Conservation (phyloP, 2,329 filamentous ascomycete species). For the Claviceps sp. region DNA sequence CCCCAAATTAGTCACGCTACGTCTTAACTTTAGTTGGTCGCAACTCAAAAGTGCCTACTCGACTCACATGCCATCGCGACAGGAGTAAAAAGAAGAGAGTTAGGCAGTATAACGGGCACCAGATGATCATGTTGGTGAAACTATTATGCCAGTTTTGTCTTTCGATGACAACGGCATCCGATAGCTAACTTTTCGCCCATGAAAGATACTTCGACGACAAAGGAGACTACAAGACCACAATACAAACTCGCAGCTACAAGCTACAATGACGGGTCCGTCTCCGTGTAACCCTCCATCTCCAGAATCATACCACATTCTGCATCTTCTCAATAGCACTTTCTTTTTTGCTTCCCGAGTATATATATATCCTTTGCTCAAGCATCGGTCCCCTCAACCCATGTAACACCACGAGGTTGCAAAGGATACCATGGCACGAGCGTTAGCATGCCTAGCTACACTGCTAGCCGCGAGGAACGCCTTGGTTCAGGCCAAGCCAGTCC, state of each 20-base stretch:
- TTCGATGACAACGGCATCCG: too few relatives aligned
- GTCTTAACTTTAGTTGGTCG: background rate
- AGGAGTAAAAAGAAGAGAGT: background rate
- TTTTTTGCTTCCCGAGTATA: background rate
- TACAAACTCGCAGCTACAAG: background rate
- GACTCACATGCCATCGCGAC: background rate
- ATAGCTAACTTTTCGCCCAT: too few relatives aligned
- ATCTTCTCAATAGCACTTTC: background rate
- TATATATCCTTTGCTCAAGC: background rate
- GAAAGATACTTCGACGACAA: background rate
- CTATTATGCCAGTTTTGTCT: background rate
- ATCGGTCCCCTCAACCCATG: too few relatives aligned
- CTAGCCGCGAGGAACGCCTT: background rate
- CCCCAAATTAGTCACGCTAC: too few relatives aligned
- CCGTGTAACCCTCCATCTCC: background rate
- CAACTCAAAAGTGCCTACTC: background rate
- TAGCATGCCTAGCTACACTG: background rate
- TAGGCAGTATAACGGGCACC: background rate
- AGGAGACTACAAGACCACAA: background rate
- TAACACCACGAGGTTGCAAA: background rate
- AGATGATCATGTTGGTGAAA: background rate
- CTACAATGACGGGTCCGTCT: background rate
- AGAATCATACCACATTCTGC: background rate
- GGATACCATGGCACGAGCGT: background rate
- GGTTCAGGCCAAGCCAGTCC: background rate